Evolutionary conservation across 768 basidiomycete species (phyloP).

Genomic region (Pleurotus giganteus): DNA sequence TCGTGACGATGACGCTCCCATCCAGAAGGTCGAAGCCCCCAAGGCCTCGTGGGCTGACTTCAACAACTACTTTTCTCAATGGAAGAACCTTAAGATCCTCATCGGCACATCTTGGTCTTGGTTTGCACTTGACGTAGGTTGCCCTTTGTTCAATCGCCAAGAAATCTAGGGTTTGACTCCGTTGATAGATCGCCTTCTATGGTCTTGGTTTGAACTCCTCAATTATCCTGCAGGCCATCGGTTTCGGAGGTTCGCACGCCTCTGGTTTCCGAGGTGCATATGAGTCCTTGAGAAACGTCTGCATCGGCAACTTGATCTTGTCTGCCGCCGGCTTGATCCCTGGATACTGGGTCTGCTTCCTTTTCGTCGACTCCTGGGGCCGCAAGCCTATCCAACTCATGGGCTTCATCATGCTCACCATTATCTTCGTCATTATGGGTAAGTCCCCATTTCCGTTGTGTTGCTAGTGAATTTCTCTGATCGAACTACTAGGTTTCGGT

Average conservation of each 20-base stretch:
- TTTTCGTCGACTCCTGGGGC: conserved; percentile 76
- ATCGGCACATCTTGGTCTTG: conserved; percentile 80
- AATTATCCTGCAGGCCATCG: conserved; percentile 72
- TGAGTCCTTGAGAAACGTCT: conserved; percentile 58
- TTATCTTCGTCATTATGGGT: conserved; percentile 72
- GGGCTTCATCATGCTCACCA: conserved; percentile 68
- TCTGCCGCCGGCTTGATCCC: conserved; percentile 80
- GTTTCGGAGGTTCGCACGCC: conserved; percentile 53
- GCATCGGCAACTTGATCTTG: conserved; percentile 74
- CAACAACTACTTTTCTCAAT: conserved; percentile 58
- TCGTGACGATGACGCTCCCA: conserved; percentile 52
- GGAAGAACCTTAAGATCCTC: conserved; percentile 78
- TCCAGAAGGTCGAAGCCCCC: conserved; percentile 66
- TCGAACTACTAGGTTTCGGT: conserved; percentile 50
- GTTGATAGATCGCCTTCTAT: conserved; percentile 75
- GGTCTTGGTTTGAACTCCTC: conserved; percentile 84
- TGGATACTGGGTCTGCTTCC: conserved; percentile 66
- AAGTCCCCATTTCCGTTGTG: conserved; percentile 16
- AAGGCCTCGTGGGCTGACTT: conserved; percentile 73
- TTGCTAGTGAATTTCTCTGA: not conserved
- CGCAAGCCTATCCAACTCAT: conserved; percentile 81
- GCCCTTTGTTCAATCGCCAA: not conserved
- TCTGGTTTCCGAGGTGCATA: conserved; percentile 43
- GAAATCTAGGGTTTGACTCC: not conserved
- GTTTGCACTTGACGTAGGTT: conserved; percentile 81